A percentile compares a stretch with the other conserved stretches of the same genome.
Conservation (phyloP, 2,329 filamentous ascomycete species). For the Exophiala viscosa region DNA sequence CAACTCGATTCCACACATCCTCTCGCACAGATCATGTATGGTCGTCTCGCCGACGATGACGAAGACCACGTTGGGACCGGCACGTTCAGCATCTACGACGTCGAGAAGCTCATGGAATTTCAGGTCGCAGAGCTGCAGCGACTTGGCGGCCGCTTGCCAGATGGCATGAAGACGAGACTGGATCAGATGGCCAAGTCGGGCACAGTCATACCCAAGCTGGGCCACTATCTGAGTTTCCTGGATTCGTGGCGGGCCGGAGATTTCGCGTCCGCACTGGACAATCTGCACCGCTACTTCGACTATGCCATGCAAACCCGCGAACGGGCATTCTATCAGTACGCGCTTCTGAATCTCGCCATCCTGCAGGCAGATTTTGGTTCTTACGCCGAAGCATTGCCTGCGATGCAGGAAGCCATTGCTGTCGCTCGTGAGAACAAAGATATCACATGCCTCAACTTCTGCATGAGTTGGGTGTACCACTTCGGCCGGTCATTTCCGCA, state of each 20-base stretch:
- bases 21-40: slow-evolving; percentile 51
- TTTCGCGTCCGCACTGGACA: slow-evolving; percentile 84
- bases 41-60: slow-evolving; percentile 39
- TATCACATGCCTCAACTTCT: slow-evolving; percentile 88
- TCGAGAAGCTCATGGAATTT: slow-evolving; percentile 78
- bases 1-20: slow-evolving; percentile 50
- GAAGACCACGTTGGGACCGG: slow-evolving; percentile 20
- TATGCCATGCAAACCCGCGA: slow-evolving; percentile 87
- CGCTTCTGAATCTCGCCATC: slow-evolving; percentile 86
- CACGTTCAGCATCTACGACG: slow-evolving; percentile 66
- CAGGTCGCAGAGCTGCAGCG: slow-evolving; percentile 86
- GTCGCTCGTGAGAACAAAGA: slow-evolving; percentile 94
- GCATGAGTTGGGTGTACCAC: slow-evolving; percentile 92
- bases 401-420: slow-evolving; percentile 91
- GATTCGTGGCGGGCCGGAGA: slow-evolving; percentile 91
- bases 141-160: slow-evolving; percentile 72
- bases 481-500: slow-evolving; percentile 82
- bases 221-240: slow-evolving; percentile 60
- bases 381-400: slow-evolving; percentile 80
- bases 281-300: slow-evolving; percentile 91
- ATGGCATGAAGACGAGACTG: slow-evolving; percentile 68
- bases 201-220: slow-evolving; percentile 27
- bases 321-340: slow-evolving; percentile 88
- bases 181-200: slow-evolving; percentile 55
- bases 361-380: slow-evolving; percentile 94